Evolutionary conservation across 148 eudicot genomes (phyloP), one percentile per base, ranked within the genome.

Genomic region (Arbutus unedo): DNA sequence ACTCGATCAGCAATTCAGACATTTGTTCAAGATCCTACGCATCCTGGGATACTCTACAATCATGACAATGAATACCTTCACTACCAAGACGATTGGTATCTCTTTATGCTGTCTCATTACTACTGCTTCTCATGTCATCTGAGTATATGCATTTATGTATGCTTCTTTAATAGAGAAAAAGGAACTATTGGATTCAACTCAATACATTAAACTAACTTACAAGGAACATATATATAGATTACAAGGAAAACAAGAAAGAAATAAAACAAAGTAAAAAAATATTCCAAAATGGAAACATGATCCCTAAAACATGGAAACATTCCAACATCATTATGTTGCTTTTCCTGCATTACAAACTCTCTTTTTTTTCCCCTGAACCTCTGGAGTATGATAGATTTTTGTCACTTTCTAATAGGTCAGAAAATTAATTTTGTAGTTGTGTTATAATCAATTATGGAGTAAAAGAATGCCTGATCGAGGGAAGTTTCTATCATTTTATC

Each of bases 1-100:
- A 96, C 94, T 71, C 93, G 99, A 81, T 76, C 98, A 66, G 84
- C 99, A 19, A 88, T 89, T 77, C 99, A 96, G 87, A 94, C 67
- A 86, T 96, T 96, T 87, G 98, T 86, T 75, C 99, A 96, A 86
- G 98, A 96, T 88, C 93, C 96, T 48, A 71, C 41, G 38, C 89
- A 90, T 76, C 98, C 99, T 10, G 98, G 92, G 71, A 89, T 93
- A 83, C 87, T 96, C 51, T 93, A 94, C 88, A 96, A 96, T 89
- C 99, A 96, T 83, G 99, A 93, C 84, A 96, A 96, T 79, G 99
- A 94, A 90, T 94, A 82, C 89, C 99, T 96, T 89, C 95, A 94
- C 80, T 96, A 96, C 86, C 96, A 96, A 93, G 99, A 96, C 84
- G 99, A 96, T 82, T 96, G 99, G 99, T 96, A 93, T 19, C 10